Conservation (phyloP, 768 basidiomycete species). For the Kwoniella heveanensis region DNA sequence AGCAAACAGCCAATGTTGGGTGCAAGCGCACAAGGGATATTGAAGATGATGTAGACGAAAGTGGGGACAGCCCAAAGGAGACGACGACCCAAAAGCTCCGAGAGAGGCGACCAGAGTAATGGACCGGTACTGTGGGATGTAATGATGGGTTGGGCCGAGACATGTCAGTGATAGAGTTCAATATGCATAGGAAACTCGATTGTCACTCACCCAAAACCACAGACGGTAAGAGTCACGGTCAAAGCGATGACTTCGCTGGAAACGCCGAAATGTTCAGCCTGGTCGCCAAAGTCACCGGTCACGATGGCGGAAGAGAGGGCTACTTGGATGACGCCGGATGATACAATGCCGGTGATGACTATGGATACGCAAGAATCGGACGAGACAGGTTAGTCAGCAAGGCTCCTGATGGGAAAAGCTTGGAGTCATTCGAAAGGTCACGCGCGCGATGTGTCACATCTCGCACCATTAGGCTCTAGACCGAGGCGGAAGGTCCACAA, state of each 20-base stretch:
- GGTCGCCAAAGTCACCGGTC: slow-evolving; percentile 38
- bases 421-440: too few relatives aligned
- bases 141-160: too few relatives aligned
- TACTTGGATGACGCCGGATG: slow-evolving; percentile 32
- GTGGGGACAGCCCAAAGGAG: slow-evolving; percentile 42
- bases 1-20: slow-evolving; percentile 47
- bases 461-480: too few relatives aligned
- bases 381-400: neutral
- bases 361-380: neutral
- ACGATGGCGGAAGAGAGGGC: slow-evolving; percentile 37
- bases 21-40: slow-evolving; percentile 52
- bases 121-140: slow-evolving; percentile 50
- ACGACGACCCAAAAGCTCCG: slow-evolving; percentile 49
- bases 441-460: too few relatives aligned
- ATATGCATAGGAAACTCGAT: too few relatives aligned
- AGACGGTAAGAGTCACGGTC: slow-evolving; percentile 35
- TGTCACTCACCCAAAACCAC: slow-evolving; percentile 37
- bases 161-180: neutral
- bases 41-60: slow-evolving; percentile 52
- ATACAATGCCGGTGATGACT: slow-evolving; percentile 34
- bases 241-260: slow-evolving; percentile 34
- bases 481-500: neutral
- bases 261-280: slow-evolving; percentile 31
- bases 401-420: neutral
- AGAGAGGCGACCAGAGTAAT: slow-evolving; percentile 51